Evolutionary conservation across 1,284 basidiomycete species (phyloP), one percentile per base, ranked within the genome.

Genomic region (Schizophyllum amplum): DNA sequence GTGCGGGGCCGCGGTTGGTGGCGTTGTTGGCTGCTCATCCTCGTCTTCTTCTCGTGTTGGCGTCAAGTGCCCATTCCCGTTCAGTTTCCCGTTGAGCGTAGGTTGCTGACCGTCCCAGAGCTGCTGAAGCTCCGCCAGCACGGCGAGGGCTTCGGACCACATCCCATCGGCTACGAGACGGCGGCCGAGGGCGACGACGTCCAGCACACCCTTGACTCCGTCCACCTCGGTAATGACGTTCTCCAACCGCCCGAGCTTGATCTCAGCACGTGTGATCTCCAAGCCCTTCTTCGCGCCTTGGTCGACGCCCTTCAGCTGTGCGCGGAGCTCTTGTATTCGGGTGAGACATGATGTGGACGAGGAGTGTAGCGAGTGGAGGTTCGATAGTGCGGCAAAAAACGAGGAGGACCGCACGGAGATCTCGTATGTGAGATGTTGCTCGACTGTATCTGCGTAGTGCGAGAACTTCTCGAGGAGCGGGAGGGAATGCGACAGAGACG

Each of bases 341-440:
- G 76, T 71, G 4, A 98, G 76, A 65, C 94, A 96, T 25, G 86
- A 83, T 33, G 87, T 81, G 0, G 93, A 94, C 68, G 98, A 93
- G 4, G 89, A 84, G 65, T 94, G 91, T 4, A 99, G 81, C 61
- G 94, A 89, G 66, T 98, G 92, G 11, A 99, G 78, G 68, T 98
- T 98, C 7, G 92, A 85, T 22, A 99, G 82, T 1, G 96, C 97
- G 1, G 94, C 90, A 67, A 99, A 99, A 81, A 99, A 99, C 2
- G 93, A 94, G 0, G 91, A 84, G 0, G 93, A 93, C 4, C 95
- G 88, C 9, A 89, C 75, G 5, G 91, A 90, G 56, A 99, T 97
- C 72, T 98, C 96, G 63, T 87, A 86, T 15, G 97, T 84, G 55
- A 99, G 87, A 68, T 99, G 95, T 62, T 94, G 87, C 67, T 99